Conservation (phyloP, 176 grass and related monocot genomes). For the Oropetium thomaeum region DNA sequence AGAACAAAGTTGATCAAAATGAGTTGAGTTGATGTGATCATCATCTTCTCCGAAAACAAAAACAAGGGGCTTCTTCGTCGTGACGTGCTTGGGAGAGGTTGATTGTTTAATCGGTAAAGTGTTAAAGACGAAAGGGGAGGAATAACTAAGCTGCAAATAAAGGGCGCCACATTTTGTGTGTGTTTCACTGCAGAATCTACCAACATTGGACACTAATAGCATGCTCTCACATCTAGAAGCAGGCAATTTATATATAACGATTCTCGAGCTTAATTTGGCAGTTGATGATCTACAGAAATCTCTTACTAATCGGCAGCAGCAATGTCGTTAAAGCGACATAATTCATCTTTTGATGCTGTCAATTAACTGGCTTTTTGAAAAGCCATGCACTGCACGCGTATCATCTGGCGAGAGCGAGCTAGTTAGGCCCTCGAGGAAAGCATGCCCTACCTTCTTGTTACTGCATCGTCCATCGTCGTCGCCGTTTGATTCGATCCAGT, state of each 20-base stretch:
- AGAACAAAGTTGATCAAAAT: neutral
- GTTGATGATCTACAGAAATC: too few species aligned
- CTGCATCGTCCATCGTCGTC: neutral
- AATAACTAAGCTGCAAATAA: neutral
- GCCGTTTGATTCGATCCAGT: slow-evolving; percentile 4
- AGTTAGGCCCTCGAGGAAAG: slow-evolving; percentile 42
- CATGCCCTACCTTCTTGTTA: neutral
- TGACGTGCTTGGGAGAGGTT: neutral
- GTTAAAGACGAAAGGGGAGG: neutral
- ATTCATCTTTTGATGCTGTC: slow-evolving; percentile 8
- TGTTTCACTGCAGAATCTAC: neutral
- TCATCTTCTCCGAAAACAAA: neutral
- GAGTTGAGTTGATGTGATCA: neutral
- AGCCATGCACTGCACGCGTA: slow-evolving; percentile 29
- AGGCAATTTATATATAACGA: neutral
- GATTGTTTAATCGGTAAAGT: slow-evolving; percentile 11
- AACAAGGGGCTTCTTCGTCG: neutral
- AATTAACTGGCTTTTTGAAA: slow-evolving; percentile 4
- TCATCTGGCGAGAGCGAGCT: slow-evolving; percentile 16
- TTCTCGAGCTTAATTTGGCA: neutral
- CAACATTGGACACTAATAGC: neutral
- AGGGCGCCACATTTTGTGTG: neutral
- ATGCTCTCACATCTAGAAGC: neutral
- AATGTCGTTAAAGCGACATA: neutral
- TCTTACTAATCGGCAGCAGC: too few species aligned